Percentiles rank a stretch among this genome's conserved stretches.
phyloP scores from a whole-genome alignment of 345 rosid species.

The Kernera saxatilis region DNA sequence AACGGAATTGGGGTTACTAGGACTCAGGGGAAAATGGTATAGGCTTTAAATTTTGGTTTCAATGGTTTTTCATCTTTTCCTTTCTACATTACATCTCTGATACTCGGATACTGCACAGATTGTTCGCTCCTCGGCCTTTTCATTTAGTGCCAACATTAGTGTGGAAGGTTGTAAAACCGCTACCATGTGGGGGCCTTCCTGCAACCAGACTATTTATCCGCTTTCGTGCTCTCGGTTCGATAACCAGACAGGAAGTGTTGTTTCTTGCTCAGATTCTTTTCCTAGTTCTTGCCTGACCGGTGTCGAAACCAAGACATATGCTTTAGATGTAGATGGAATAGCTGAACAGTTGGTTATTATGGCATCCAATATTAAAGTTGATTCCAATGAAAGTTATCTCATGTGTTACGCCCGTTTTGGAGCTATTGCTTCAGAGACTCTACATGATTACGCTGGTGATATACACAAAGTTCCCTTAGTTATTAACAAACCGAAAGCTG shows the following conservation, averaged over 20 bases:
- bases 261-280: constrained; percentile 55
- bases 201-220: constrained; percentile 71
- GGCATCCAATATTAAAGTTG: constrained; percentile 37
- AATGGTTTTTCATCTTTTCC: neutral
- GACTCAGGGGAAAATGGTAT: constrained; percentile 91
- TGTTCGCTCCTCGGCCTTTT: constrained; percentile 56
- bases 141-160: constrained; percentile 73
- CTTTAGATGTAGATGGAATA: constrained; percentile 52
- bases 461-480: constrained; percentile 50
- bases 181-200: constrained; percentile 72
- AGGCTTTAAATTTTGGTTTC: neutral
- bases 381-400: constrained; percentile 40
- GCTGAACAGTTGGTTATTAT: constrained; percentile 53
- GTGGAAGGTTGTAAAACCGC: constrained; percentile 82
- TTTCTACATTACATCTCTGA: constrained; percentile 1
- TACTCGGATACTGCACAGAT: constrained; percentile 55
- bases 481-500: constrained; percentile 60
- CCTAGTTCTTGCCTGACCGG: constrained; percentile 49
- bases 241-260: constrained; percentile 38
- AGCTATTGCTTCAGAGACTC: constrained; percentile 56
- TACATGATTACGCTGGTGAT: constrained; percentile 69
- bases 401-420: constrained; percentile 75
- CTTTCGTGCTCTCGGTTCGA: constrained; percentile 58
- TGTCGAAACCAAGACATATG: constrained; percentile 57
- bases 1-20: constrained; percentile 83